phyloP scores from a whole-genome alignment of 495 filamentous ascomycete genomes.

The Hyaloscypha hepaticicola region DNA sequence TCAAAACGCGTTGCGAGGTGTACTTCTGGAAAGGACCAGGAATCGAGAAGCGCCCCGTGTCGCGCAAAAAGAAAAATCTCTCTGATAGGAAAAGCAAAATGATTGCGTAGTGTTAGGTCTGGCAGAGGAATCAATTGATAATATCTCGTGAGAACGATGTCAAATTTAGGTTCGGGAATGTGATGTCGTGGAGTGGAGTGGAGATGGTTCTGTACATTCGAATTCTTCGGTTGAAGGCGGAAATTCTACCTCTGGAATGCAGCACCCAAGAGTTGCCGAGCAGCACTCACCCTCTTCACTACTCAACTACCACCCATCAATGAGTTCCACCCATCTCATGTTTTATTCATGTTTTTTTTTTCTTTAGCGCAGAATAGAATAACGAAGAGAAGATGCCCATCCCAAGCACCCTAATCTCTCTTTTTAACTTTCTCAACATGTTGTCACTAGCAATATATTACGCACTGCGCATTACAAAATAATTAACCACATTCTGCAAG shows the following conservation, averaged over 20 bases:
- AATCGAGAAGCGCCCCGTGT: neutral
- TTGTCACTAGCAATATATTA: too few species aligned
- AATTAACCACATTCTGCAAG: too few species aligned
- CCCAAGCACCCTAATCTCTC: too few species aligned
- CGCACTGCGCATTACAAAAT: too few species aligned
- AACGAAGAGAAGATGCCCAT: too few species aligned
- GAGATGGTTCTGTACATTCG: neutral
- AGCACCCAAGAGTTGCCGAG: neutral
- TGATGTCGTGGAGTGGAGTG: neutral
- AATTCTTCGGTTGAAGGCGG: neutral
- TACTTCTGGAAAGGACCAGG: neutral
- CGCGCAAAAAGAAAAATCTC: neutral
- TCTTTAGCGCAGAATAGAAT: too few species aligned
- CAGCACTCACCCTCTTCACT: too few species aligned
- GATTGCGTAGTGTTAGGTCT: neutral
- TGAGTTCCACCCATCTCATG: too few species aligned
- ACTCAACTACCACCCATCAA: too few species aligned
- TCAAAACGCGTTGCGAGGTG: neutral
- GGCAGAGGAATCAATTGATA: conserved; percentile 3
- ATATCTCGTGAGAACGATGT: conserved; percentile 2
- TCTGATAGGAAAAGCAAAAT: neutral
- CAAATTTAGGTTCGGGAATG: conserved; percentile 1
- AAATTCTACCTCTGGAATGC: neutral
- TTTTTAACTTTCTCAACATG: too few species aligned
- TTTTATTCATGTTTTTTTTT: too few species aligned